A percentile compares a stretch with the other conserved stretches of the same genome.
Evolutionary conservation across 2,329 filamentous ascomycete species (phyloP).

Genomic region (Pseudocercospora crystallina): DNA sequence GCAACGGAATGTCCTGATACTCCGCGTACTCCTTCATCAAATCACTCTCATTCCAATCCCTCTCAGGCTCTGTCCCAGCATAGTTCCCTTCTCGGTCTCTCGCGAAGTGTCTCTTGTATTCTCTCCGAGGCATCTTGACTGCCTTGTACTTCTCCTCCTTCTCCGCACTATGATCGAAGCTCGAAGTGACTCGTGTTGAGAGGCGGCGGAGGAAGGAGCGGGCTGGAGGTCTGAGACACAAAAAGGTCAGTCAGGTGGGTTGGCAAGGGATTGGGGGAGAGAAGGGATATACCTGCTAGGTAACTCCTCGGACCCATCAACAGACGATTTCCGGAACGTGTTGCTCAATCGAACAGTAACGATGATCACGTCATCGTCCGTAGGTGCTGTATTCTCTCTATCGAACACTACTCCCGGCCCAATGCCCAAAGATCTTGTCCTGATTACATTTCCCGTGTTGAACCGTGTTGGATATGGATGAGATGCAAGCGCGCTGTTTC

Average conservation of each 20-base stretch:
- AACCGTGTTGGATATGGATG: slow-evolving; percentile 12
- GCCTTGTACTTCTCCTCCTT: slow-evolving; percentile 29
- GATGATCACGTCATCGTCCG: slow-evolving; percentile 32
- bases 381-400: slow-evolving; percentile 14
- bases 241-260: background rate
- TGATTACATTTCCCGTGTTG: slow-evolving; percentile 1
- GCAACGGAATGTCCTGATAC: slow-evolving; percentile 27
- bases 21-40: slow-evolving; percentile 24
- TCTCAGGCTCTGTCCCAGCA: slow-evolving; percentile 32
- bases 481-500: slow-evolving; percentile 16
- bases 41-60: slow-evolving; percentile 29
- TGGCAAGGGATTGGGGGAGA: background rate
- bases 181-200: slow-evolving; percentile 23
- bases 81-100: slow-evolving; percentile 29
- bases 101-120: slow-evolving; percentile 29
- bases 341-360: slow-evolving; percentile 27
- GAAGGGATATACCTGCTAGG: slow-evolving; percentile 18
- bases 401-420: slow-evolving; percentile 24
- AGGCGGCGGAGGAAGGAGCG: slow-evolving; percentile 30
- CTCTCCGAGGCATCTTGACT: slow-evolving; percentile 33
- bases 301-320: slow-evolving; percentile 20
- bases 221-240: slow-evolving; percentile 20
- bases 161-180: slow-evolving; percentile 13
- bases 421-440: slow-evolving; percentile 14
- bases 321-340: slow-evolving; percentile 16